Percentiles rank a stretch among this genome's conserved stretches.
phyloP scores from a whole-genome alignment of 805 yeast species.

The Kluyveromyces siamensis region DNA sequence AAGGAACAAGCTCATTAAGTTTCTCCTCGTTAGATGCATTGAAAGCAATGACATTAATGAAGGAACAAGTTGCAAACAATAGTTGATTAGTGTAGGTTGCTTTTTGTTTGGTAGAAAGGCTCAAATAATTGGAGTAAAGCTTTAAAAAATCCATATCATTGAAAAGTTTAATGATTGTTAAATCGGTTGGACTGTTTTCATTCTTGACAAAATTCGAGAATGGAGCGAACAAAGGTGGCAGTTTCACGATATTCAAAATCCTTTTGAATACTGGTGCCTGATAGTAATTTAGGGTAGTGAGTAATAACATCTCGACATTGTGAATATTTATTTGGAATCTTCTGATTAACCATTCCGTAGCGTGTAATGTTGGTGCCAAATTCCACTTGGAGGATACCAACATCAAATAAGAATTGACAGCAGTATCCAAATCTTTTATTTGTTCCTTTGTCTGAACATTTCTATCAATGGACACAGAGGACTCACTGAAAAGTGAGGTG shows the following conservation, averaged over 20 bases:
- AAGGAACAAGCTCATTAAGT: constrained; percentile 44
- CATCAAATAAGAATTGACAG: constrained; percentile 64
- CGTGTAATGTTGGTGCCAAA: constrained; percentile 65
- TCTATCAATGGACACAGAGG: constrained; percentile 74
- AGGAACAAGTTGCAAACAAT: constrained; percentile 67
- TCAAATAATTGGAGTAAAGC: constrained; percentile 49
- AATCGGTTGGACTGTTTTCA: constrained; percentile 53
- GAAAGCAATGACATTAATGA: constrained; percentile 56
- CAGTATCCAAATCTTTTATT: constrained; percentile 60
- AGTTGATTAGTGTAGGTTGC: constrained; percentile 60
- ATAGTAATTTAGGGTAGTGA: constrained; percentile 76
- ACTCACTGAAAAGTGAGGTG: constrained; percentile 69
- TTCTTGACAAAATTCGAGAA: constrained; percentile 56
- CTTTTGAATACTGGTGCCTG: constrained; percentile 65
- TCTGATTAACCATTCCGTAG: constrained; percentile 92
- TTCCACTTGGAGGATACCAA: constrained; percentile 71
- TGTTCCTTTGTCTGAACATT: constrained; percentile 74
- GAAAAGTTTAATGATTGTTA: constrained; percentile 64
- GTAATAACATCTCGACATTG: constrained; percentile 62
- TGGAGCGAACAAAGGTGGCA: constrained; percentile 79
- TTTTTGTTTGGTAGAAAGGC: constrained; percentile 37
- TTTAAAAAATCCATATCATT: constrained; percentile 60
- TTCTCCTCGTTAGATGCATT: constrained; percentile 34
- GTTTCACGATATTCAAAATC: constrained; percentile 58
- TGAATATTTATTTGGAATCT: constrained; percentile 78